Percentiles rank a stretch among this genome's conserved stretches.
phyloP scores from a whole-genome alignment of 495 filamentous ascomycete genomes.

The Aspergillus nidulans region DNA sequence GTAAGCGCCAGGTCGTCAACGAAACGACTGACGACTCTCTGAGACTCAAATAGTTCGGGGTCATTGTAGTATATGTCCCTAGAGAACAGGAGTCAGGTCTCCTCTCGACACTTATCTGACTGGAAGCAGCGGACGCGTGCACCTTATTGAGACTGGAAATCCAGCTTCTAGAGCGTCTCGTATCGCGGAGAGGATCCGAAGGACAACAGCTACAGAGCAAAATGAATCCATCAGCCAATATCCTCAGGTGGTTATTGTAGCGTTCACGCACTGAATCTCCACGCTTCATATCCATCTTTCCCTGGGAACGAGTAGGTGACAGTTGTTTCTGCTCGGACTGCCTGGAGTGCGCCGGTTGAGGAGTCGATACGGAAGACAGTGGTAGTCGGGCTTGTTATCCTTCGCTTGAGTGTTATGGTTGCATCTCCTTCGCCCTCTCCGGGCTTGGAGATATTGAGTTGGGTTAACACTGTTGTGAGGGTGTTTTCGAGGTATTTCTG shows the following conservation, averaged over 20 bases:
- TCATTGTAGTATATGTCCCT: constrained; percentile 93
- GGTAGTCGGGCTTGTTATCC: constrained; percentile 12
- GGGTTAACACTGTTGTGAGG: constrained; percentile 23
- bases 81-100: not conserved
- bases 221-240: not conserved
- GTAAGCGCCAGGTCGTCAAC: constrained; percentile 85
- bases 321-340: constrained; percentile 9
- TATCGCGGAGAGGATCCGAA: constrained; percentile 67
- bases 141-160: constrained; percentile 76
- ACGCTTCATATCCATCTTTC: constrained; percentile 53
- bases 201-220: constrained; percentile 44
- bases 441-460: constrained; percentile 23
- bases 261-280: constrained; percentile 57
- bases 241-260: not conserved
- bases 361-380: constrained; percentile 25
- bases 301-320: constrained; percentile 54
- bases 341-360: constrained; percentile 28
- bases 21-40: constrained; percentile 67
- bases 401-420: constrained; percentile 30
- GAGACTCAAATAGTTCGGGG: constrained; percentile 71
- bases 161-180: constrained; percentile 62
- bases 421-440: constrained; percentile 26
- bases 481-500: constrained; percentile 32
- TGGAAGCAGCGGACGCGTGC: not conserved
- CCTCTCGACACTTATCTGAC: not conserved